Evolutionary conservation across 495 filamentous ascomycete species (phyloP), one percentile per base, ranked within the genome.

Genomic region (Penicillium argentinense): DNA sequence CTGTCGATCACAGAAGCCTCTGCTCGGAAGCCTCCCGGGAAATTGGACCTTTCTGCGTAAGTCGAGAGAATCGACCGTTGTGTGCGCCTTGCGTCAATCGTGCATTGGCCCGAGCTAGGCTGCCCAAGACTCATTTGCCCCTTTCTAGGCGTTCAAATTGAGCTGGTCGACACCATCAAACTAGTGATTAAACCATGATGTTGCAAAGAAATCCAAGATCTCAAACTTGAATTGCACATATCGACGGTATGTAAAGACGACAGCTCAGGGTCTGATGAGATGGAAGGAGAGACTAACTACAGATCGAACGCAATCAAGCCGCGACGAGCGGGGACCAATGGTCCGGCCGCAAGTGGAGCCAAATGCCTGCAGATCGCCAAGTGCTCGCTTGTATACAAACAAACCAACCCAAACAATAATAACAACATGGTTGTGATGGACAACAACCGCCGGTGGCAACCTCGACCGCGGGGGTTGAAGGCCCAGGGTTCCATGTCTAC

Each of bases 61-160:
- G 1, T 7, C 7, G 18, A 30, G 9, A 27, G 19, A 14, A 23
- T 22, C 21, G 22, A 29, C 33, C 39, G 39, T 53, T 48, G 14
- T 28, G 37, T 14, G 27, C 24, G n/a, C 49, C 49, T 42, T 53
- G 49, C 43, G 13, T 47, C 24, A 19, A 28, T 36, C 19, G 25
- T 19, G 30, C 42, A 34, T 32, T 45, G 42, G 22, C 42, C 41
- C 29, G 21, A 36, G 19, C 9, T 28, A 38, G 16, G 6, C 12
- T 19, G 17, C 13, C n/a, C n/a, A 19, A 24, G 17, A 13, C 6
- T 34, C 28, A 34, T 25, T 44, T 34, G 12, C 41, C 41, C 27
- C 18, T 34, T n/a, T 34, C 21, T 36, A 9, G 7, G 12, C 9
- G 17, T 8, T 21, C 33, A 7, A n/a, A 22, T 34, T 34, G 30